phyloP scores from a whole-genome alignment of 768 basidiomycete species.

The Tricholoma matsutake region DNA sequence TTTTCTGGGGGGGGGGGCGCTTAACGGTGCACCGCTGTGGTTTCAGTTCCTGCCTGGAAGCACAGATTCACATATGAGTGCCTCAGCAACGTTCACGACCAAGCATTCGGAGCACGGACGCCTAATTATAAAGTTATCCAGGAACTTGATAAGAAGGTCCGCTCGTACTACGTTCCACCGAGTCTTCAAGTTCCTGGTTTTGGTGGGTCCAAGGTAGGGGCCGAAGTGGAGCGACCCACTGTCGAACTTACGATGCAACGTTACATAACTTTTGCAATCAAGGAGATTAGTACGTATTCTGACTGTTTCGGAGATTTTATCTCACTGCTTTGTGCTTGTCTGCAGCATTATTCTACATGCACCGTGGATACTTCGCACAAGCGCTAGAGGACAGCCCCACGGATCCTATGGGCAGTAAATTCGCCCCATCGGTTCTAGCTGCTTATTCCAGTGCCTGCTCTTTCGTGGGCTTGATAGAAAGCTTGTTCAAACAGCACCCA shows the following conservation, averaged over 20 bases:
- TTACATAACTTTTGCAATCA: conserved; percentile 63
- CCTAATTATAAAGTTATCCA: conserved; percentile 60
- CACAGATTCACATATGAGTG: conserved; percentile 63
- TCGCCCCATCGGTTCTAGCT: conserved; percentile 63
- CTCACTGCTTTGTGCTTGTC: background rate
- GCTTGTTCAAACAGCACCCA: conserved; percentile 63
- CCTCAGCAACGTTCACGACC: conserved; percentile 60
- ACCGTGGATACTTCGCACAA: conserved; percentile 71
- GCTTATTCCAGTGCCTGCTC: conserved; percentile 69
- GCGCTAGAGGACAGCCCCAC: conserved; percentile 59
- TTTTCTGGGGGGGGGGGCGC: background rate
- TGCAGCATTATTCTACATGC: conserved; percentile 67
- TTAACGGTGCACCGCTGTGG: background rate
- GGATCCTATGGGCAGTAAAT: conserved; percentile 70
- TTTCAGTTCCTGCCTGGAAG: conserved; percentile 64
- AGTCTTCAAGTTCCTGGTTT: conserved; percentile 66
- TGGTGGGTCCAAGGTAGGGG: conserved; percentile 41
- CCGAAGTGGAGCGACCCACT: conserved; percentile 43
- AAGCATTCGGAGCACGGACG: conserved; percentile 61
- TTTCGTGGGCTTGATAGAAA: conserved; percentile 63
- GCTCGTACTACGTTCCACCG: conserved; percentile 60
- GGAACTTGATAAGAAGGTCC: conserved; percentile 65
- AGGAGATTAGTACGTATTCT: conserved; percentile 54
- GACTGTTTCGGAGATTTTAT: background rate
- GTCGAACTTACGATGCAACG: conserved; percentile 65